Conservation (phyloP, 306 rosid genomes). For the Adenanthera pavonina region DNA sequence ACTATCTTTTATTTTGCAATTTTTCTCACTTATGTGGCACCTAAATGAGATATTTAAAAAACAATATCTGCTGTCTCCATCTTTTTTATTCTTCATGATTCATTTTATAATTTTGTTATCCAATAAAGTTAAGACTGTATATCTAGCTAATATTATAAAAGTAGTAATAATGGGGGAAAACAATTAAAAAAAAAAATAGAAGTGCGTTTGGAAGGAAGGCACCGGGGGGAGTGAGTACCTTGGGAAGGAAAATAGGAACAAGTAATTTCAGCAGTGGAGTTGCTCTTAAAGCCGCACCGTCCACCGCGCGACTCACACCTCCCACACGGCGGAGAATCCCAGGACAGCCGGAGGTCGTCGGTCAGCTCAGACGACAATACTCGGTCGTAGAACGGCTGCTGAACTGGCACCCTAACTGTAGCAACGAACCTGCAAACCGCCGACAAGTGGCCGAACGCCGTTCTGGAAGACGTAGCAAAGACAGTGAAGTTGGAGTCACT, state of each 20-base stretch:
- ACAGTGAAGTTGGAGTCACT: conserved; percentile 48
- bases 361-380: conserved; percentile 48
- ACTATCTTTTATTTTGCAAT: background rate
- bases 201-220: background rate
- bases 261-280: conserved; percentile 42
- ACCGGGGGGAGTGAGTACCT: conserved; percentile 39
- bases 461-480: conserved; percentile 57
- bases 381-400: conserved; percentile 40
- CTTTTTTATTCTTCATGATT: background rate
- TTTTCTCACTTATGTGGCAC: background rate
- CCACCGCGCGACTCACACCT: conserved; percentile 64
- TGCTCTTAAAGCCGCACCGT: conserved; percentile 53
- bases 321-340: conserved; percentile 71
- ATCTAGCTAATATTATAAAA: background rate
- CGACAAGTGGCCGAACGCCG: conserved; percentile 36
- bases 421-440: conserved; percentile 43
- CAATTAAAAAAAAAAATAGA: background rate
- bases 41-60: too few species aligned
- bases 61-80: too few species aligned
- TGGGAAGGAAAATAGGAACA: conserved; percentile 53
- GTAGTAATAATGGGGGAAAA: background rate
- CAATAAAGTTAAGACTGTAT: background rate
- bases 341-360: conserved; percentile 52
- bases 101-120: background rate
- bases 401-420: conserved; percentile 56